A percentile compares a stretch with the other conserved stretches of the same genome.
phyloP scores from a whole-genome alignment of 257 asterid species.

The Mentha longifolia region DNA sequence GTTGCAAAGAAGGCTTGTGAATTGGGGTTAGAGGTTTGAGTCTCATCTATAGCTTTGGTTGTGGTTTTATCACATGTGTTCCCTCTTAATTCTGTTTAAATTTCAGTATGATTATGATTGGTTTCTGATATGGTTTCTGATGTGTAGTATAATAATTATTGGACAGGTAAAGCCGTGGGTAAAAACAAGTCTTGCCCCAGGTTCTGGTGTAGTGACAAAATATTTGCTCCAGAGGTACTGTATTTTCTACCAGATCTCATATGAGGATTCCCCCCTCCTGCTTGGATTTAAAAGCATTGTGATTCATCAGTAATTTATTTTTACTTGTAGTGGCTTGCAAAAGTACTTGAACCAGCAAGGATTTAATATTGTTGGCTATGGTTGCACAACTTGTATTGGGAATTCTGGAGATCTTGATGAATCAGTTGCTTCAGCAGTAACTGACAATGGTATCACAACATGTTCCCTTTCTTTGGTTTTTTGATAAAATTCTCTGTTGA shows the following conservation, averaged over 20 bases:
- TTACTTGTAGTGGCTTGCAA: slow-evolving; percentile 70
- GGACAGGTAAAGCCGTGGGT: slow-evolving; percentile 95
- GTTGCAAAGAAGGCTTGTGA: slow-evolving; percentile 96
- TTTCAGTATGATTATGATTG: slow-evolving; percentile 8
- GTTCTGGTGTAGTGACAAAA: slow-evolving; percentile 95
- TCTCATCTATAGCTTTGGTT: slow-evolving; percentile 6
- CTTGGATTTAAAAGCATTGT: background rate
- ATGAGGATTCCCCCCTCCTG: background rate
- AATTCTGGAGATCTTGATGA: slow-evolving; percentile 97
- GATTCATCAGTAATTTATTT: slow-evolving; percentile 21
- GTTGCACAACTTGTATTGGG: slow-evolving; percentile 98
- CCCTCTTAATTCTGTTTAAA: background rate
- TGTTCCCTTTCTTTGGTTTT: slow-evolving; percentile 2
- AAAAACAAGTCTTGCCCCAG: slow-evolving; percentile 98
- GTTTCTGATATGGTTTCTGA: slow-evolving; percentile 23
- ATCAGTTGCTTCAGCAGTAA: slow-evolving; percentile 74
- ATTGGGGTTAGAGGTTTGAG: slow-evolving; percentile 83
- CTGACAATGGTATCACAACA: slow-evolving; percentile 67
- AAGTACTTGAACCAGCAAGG: slow-evolving; percentile 90
- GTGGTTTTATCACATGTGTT: background rate
- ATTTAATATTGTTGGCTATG: slow-evolving; percentile 88
- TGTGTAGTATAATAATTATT: slow-evolving; percentile 18
- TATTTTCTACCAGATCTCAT: slow-evolving; percentile 3
- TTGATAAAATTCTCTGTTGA: background rate
- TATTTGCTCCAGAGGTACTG: slow-evolving; percentile 79